Base-by-base conservation (phyloP, 2,329 filamentous ascomycete species). In the Lasiodiplodia citricola region DNA sequence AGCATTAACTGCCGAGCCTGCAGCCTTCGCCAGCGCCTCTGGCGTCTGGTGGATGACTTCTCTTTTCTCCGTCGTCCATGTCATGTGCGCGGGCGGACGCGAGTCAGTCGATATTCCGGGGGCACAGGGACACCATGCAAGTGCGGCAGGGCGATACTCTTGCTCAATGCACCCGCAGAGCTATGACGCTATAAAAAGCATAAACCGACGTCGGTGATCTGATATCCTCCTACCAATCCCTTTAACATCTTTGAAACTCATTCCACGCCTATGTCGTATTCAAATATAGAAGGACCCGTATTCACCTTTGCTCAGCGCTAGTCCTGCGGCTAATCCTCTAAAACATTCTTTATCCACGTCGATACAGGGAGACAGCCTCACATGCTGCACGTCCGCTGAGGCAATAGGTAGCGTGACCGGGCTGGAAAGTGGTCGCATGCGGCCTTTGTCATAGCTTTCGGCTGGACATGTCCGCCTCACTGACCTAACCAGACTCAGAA, bases 101-200 rank as follows among this genome's bases (percentile, higher is more conserved):
- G 58, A 63, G 58, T 63, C 58, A 63, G 56, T 63, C 31, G 31
- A 35, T 35, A 35, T 35, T 35, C 44, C 60, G 60, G 60, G 60
- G 60, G 41, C 56, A 58, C 55, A 58, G 37, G 35, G 35, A 58
- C 35, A 44, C 44, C n/a, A 47, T 60, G 56, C 56, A 60, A 37
- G 56, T 38, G 56, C 56, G 56, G 56, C 56, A 60, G 47, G 31
- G 38, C 47, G 60, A 52, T 64, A 64, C 38, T 64, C 37, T 44
- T 50, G 60, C 60, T 14, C 60, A 50, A 21, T 38, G 38, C 60
- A 13, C 60, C 44, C 60, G 25, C 37, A 37, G 47, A 52, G 38
- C 60, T 47, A 64, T 64, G 60, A 64, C 60, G 60, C 60, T 64
- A 64, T 64, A n/a, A 31, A 31, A 64, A 64, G 44, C 60, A 64